Evolutionary conservation across 148 eudicot species (phyloP), one percentile per base, ranked within the genome.

Genomic region (Cornus kousa): DNA sequence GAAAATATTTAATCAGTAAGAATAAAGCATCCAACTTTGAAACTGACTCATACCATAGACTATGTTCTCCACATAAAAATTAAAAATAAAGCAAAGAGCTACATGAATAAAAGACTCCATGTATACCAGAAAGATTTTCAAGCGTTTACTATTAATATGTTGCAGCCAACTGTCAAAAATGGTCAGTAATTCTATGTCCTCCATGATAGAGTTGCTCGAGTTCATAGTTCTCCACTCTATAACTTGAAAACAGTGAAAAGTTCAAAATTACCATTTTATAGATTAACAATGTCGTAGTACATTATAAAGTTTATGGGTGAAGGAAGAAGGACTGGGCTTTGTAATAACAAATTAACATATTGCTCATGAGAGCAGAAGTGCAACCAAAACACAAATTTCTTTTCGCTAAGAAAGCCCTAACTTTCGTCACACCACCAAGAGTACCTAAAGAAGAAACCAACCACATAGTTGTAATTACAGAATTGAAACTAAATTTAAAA

Each of bases 381-480:
- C 23, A 24, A 20, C 7, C 20, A 62, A n/a, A 53, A 53, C 59
- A 67, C 46, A 79, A 31, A 46, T 33, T 35, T 67, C 68, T 60
- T 53, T 53, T 4, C 70, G 7, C 19, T 62, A 64, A 46, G 32
- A 43, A 33, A 48, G 60, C 7, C 69, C 8, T 1, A 4, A 28
- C 43, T 50, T 19, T 9, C n/a, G 50, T n/a, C 9, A 7, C 6
- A 22, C 60, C 48, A 14, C 62, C 66, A 62, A 43, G 22, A 67
- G 62, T 48, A 22, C 43, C 79, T 68, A 62, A 77, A 77, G 53
- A 68, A 24, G 13, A 50, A 33, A 35, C 78, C 78, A 65, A 1
- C 10, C 17, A 43, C 28, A 1, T 43, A 16, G 59, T 66, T 9
- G 68, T 67, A 48, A 23, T 31, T 14, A 9, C 31, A 7, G 6